Conservation (phyloP, 2,329 filamentous ascomycete species). For the Cercospora canescens region DNA sequence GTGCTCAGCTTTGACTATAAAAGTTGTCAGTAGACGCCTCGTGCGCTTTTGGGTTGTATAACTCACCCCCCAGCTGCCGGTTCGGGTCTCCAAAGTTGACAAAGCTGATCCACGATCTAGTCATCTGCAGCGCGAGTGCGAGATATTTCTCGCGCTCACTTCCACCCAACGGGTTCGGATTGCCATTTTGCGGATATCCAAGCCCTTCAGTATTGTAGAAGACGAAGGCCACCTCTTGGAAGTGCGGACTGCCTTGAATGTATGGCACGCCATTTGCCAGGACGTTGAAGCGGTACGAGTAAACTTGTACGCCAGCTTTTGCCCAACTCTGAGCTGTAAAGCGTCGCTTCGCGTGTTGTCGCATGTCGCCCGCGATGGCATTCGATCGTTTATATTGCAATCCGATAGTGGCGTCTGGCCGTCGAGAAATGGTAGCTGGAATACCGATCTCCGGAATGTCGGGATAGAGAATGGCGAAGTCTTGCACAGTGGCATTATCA, state of each 20-base stretch:
- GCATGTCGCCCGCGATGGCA: slow-evolving; percentile 26
- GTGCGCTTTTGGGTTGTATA: neutral
- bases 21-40: slow-evolving; percentile 6
- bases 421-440: slow-evolving; percentile 23
- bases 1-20: slow-evolving; percentile 22
- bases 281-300: slow-evolving; percentile 50
- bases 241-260: slow-evolving; percentile 39
- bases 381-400: slow-evolving; percentile 27
- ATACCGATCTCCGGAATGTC: slow-evolving; percentile 31
- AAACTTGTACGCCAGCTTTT: slow-evolving; percentile 27
- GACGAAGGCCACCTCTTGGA: slow-evolving; percentile 56
- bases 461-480: slow-evolving; percentile 37
- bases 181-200: slow-evolving; percentile 22
- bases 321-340: slow-evolving; percentile 26
- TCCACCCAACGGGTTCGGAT: slow-evolving; percentile 28
- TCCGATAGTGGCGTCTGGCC: slow-evolving; percentile 23
- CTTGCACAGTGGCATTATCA: slow-evolving; percentile 37
- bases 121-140: slow-evolving; percentile 50
- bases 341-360: slow-evolving; percentile 20
- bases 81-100: slow-evolving; percentile 48
- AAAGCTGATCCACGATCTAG: slow-evolving; percentile 55
- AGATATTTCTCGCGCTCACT: slow-evolving; percentile 38
- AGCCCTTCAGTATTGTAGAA: slow-evolving; percentile 53
- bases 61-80: slow-evolving; percentile 28
- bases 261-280: slow-evolving; percentile 17